phyloP scores from a whole-genome alignment of 257 asterid species.

The Marsdenia floribunda region DNA sequence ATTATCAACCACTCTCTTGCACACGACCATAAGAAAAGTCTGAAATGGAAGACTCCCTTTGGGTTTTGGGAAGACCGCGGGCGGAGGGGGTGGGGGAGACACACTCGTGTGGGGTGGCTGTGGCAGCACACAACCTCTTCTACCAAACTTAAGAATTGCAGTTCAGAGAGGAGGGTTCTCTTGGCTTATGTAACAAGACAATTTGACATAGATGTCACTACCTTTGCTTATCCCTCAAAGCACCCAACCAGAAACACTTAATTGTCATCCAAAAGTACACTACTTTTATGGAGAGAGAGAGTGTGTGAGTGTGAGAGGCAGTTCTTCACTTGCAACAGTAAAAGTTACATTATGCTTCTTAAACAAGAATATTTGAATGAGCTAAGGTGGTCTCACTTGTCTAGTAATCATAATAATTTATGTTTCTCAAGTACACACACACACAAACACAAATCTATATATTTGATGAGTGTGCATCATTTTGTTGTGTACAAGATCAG shows the following conservation, averaged over 20 bases:
- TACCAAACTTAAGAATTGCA: conserved; percentile 21
- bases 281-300: conserved; percentile 15
- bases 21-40: background rate
- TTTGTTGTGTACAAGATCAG: conserved; percentile 13
- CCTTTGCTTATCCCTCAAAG: conserved; percentile 88
- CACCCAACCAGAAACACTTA: conserved; percentile 65
- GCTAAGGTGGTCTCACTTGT: conserved; percentile 30
- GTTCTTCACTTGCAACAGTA: conserved; percentile 21
- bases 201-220: conserved; percentile 37
- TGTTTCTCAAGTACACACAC: conserved; percentile 15
- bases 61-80: too few relatives aligned
- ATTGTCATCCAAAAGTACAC: conserved; percentile 31
- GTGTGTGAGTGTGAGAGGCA: background rate
- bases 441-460: conserved; percentile 18
- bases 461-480: conserved; percentile 8
- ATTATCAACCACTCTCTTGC: background rate
- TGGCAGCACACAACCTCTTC: conserved; percentile 8
- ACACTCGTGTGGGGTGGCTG: background rate
- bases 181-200: conserved; percentile 68
- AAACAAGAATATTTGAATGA: conserved; percentile 42
- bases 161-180: conserved; percentile 10
- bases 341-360: conserved; percentile 42
- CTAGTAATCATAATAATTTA: conserved; percentile 12
- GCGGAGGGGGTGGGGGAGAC: background rate
- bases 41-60: background rate